Conservation (phyloP, 495 filamentous ascomycete genomes). For the Cairneyella variabilis region DNA sequence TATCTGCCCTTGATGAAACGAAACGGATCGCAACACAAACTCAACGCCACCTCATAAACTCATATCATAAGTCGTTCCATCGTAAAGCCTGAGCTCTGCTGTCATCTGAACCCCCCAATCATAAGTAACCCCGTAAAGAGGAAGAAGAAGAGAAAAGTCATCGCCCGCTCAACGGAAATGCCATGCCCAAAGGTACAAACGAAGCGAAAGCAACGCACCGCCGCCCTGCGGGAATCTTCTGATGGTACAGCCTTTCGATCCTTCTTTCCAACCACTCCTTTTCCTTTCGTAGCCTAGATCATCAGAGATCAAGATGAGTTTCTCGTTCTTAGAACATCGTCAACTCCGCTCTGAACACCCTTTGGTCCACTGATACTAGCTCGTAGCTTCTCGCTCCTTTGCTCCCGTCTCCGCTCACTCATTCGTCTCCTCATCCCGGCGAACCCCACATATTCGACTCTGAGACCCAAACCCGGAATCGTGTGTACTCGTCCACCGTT, state of each 20-base stretch:
- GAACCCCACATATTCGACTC: constrained; percentile 50
- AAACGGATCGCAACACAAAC: no score
- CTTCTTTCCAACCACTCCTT: not conserved
- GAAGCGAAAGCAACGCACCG: not conserved
- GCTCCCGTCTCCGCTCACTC: constrained; percentile 61
- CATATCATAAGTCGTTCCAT: constrained; percentile 3
- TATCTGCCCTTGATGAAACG: no score
- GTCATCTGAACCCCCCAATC: not conserved
- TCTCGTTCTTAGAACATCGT: constrained; percentile 41
- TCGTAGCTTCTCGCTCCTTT: constrained; percentile 64
- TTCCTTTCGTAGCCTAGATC: no score
- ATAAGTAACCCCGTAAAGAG: not conserved
- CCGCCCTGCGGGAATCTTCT: constrained; percentile 9
- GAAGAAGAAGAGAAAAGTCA: not conserved
- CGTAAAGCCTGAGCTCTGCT: not conserved
- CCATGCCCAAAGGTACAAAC: constrained; percentile 1
- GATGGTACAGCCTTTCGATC: constrained; percentile 11
- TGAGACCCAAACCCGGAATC: constrained; percentile 42
- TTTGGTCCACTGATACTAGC: constrained; percentile 57
- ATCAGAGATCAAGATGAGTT: no score
- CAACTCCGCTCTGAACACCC: constrained; percentile 47
- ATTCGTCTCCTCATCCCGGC: constrained; percentile 36
- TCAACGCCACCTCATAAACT: no score
- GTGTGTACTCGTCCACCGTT: constrained; percentile 35
- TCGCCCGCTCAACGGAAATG: constrained; percentile 4